Conservation (phyloP, 352 stramenopile species). For the Thalassiosira allenii region DNA sequence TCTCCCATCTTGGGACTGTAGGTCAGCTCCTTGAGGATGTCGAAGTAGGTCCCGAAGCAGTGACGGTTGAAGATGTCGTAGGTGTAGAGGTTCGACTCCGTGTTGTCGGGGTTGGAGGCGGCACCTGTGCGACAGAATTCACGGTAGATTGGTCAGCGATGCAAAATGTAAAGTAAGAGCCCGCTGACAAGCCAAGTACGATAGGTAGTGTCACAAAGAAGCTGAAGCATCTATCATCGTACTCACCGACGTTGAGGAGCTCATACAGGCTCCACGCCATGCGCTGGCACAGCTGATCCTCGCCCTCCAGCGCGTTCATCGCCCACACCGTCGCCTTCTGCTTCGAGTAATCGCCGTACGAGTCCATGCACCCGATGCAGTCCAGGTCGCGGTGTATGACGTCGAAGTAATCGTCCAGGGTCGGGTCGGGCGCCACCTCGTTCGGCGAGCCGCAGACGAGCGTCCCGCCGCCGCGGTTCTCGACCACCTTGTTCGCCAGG, state of each 20-base stretch:
- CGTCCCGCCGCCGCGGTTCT: conserved; percentile 49
- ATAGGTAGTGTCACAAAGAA: too few species aligned
- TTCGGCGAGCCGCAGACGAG: conserved; percentile 65
- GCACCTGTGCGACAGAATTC: too few species aligned
- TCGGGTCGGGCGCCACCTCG: conserved; percentile 67
- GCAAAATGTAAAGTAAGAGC: too few species aligned
- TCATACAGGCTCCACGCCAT: conserved; percentile 75
- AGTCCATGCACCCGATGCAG: conserved; percentile 57
- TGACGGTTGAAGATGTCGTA: conserved; percentile 81
- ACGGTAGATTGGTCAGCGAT: too few species aligned
- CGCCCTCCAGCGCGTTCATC: conserved; percentile 60
- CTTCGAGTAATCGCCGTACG: conserved; percentile 53
- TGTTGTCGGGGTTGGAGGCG: conserved; percentile 63
- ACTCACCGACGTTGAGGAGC: conserved; percentile 67
- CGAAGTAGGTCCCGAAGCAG: conserved; percentile 76
- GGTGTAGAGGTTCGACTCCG: conserved; percentile 66
- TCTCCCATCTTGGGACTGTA: conserved; percentile 64
- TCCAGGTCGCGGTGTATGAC: conserved; percentile 56
- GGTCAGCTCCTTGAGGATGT: conserved; percentile 71
- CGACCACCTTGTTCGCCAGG: conserved; percentile 41
- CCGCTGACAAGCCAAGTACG: too few species aligned
- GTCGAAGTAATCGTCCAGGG: conserved; percentile 70
- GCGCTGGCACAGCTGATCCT: conserved; percentile 79
- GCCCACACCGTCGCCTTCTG: conserved; percentile 66
- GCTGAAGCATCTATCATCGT: too few species aligned